These are phyloP conservation scores for Lignosus rhinocerotis DNA, from an alignment of 1,284 basidiomycete species.

Conservation along the genomic window DNA sequence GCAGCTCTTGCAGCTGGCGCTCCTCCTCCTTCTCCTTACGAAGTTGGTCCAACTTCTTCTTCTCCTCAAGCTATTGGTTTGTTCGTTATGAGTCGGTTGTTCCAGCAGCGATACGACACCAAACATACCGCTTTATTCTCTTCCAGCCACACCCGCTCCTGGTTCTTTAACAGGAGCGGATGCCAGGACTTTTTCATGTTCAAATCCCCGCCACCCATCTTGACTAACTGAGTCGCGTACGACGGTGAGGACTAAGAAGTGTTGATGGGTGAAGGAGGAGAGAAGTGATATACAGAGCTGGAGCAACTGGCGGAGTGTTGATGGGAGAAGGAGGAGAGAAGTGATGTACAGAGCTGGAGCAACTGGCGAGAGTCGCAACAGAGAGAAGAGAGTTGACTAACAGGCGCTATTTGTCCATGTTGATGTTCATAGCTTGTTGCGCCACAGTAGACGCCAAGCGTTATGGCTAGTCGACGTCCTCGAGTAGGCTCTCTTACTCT, in stretches of 20 bases:
- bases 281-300: background rate
- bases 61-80: constrained; percentile 81
- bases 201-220: constrained; percentile 94
- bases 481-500: constrained; percentile 23
- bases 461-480: constrained; percentile 22
- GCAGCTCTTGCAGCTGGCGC: constrained; percentile 93
- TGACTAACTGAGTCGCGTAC: constrained; percentile 40
- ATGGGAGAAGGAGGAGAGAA: background rate
- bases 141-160: constrained; percentile 99
- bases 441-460: constrained; percentile 6
- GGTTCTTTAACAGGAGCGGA: constrained; percentile 96
- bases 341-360: too few species aligned
- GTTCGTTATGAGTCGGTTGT: background rate
- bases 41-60: constrained; percentile 96
- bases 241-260: background rate
- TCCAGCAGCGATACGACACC: background rate
- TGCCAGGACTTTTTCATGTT: constrained; percentile 99
- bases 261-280: background rate
- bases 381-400: background rate
- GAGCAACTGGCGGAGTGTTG: background rate
- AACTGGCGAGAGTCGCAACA: constrained; percentile 1
- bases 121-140: constrained; percentile 89
- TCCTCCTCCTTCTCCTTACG: constrained; percentile 98
- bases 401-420: constrained; percentile 23
- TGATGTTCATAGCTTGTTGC: constrained; percentile 9